These are phyloP conservation scores for Aegilops umbellulata DNA, from an alignment of 176 grass and related monocot species.

Conservation along the genomic window DNA sequence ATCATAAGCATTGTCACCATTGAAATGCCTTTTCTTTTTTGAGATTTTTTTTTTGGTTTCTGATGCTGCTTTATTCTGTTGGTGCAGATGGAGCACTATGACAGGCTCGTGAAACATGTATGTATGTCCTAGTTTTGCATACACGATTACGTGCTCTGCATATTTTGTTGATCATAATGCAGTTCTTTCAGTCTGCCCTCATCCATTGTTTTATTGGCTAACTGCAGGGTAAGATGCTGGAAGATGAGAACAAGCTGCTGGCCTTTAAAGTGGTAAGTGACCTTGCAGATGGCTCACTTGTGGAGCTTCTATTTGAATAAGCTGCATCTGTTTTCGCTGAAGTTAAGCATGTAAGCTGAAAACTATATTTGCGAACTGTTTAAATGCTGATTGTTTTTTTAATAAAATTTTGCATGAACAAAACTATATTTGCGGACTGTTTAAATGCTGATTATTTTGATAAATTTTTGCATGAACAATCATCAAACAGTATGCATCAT, in stretches of 20 bases:
- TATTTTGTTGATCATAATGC: constrained; percentile 10
- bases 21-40: not conserved
- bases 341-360: not conserved
- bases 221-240: constrained; percentile 64
- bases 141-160: not conserved
- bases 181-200: not conserved
- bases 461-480: not conserved
- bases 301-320: constrained; percentile 4
- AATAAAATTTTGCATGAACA: not conserved
- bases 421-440: not conserved
- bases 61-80: constrained; percentile 31
- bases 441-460: not conserved
- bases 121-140: constrained; percentile 38
- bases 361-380: not conserved
- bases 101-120: constrained; percentile 62
- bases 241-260: constrained; percentile 92
- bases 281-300: not conserved
- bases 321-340: not conserved
- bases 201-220: constrained; percentile 22
- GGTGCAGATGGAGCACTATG: constrained; percentile 78
- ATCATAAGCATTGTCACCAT: not conserved
- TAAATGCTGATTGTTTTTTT: not conserved
- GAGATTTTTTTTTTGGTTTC: not conserved
- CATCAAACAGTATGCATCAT: not conserved
- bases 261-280: constrained; percentile 65